Base-by-base conservation (phyloP, 331 rosid species). In the Acacia concinna region DNA sequence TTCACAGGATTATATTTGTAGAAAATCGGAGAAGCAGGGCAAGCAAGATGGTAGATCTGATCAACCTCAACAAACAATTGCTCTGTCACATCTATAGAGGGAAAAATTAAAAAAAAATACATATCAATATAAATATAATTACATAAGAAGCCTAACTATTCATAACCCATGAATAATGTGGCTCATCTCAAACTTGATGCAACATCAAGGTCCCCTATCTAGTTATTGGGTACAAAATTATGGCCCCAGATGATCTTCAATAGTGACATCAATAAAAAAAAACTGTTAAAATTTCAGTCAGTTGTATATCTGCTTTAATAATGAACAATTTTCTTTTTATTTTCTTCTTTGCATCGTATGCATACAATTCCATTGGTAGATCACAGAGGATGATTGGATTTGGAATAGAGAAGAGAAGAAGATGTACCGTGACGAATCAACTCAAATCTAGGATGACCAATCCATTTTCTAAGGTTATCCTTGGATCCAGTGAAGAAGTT, bases 21-120 rank as follows among this genome's bases (percentile, higher is more conserved):
- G 87, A 90, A 90, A 80, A 90, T 90, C 17, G 95, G 95, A 28
- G 92, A 90, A 52, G 95, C 95, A 0, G 91, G 95, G 86, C 95
- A 90, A 47, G 95, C 95, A 80, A 90, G 92, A 82, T 88, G 95
- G 79, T 90, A 88, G 68, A 90, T 90, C 82, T 69, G 92, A 82
- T 88, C 95, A 79, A 90, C 95, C 84, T 90, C 92, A 6, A 88
- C 68, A 87, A 88, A 76, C 85, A 90, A 78, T 38, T 90, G 80
- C 83, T 90, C 94, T 0, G 92, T 90, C 25, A 90, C 92, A 85
- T 90, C 95, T 62, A 62, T 62, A 14, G 21, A 28, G 38, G 38
- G 38, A 62, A 30, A 62, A 28, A 62, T 62, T 62, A 21, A 62
- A 62, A 62, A 62, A 2, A 30, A 62, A 62, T 30, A 27, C 38